Base-by-base conservation (phyloP, 2,329 filamentous ascomycete species). In the Pleoardoris graminearum region DNA sequence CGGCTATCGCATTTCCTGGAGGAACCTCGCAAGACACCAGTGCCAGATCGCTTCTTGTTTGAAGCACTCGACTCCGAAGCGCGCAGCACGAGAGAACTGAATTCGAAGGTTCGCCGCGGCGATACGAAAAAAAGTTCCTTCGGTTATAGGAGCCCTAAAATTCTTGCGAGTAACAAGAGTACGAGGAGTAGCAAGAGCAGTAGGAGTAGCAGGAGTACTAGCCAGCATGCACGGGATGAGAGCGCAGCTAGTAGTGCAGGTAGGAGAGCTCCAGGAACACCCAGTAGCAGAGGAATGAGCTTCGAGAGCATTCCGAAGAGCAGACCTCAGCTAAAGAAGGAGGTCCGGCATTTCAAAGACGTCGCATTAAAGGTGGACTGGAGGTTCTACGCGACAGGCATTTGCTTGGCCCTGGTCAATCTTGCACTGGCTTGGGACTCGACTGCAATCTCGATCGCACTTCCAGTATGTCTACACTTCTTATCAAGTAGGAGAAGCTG, bases 391-490 rank as follows among this genome's bases (percentile, higher is more conserved):
- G 51, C 53, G 4, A 66, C 63, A 2, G 61, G 63, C 16, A 27
- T 30, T 7, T 62, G 61, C 38, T 50, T 69, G 11, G 61, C 53
- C 16, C n/a, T 67, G 6, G 32, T 68, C 16, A 67, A 66, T 38
- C 53, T 68, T 4, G 54, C 64, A 0, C 51, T 51, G 19, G 65
- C 65, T 6, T 60, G 61, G 53, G 64, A 68, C 59, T 55, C 58
- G 4, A 61, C 62, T 2, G 56, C 55, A 10, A 44, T 67, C 2
- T 46, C 59, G 7, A 58, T 67, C 22, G 58, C 63, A 21, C 48
- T 67, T 22, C 63, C 63, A 3, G 66, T 68, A 56, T 42, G 66
- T 57, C 30, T 23, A 21, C 21, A n/a, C 37, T 23, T 30, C 23
- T 36, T 12, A 21, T 1, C 30, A 14, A 7, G 21, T 27, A n/a